These are phyloP conservation scores for Acacia melanoxylon DNA, from an alignment of 306 rosid genomes.

Conservation along the genomic window DNA sequence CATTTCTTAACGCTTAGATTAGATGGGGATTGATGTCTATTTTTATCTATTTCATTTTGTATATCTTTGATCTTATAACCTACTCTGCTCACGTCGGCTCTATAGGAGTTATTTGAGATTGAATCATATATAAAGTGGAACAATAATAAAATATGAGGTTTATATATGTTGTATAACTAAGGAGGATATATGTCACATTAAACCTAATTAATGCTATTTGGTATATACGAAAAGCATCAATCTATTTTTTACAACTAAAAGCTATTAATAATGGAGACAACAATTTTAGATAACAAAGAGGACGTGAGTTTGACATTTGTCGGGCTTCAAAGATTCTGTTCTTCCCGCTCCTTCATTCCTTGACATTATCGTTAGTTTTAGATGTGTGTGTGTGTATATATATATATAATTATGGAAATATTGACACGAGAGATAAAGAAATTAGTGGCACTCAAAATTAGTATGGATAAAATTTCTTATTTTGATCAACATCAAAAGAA, in stretches of 20 bases:
- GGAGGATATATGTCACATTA: neutral
- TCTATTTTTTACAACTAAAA: neutral
- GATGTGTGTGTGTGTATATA: neutral
- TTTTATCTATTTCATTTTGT: neutral
- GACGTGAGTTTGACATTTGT: conserved; percentile 2
- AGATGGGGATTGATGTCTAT: neutral
- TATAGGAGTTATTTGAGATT: neutral
- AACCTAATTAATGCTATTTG: neutral
- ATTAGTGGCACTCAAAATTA: neutral
- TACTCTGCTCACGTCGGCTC: neutral
- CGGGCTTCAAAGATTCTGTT: neutral
- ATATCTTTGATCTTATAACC: neutral
- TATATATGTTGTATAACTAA: neutral
- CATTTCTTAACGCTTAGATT: too few species aligned
- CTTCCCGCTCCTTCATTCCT: neutral
- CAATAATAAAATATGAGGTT: neutral
- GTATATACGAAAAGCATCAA: neutral
- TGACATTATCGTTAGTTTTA: neutral
- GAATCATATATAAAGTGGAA: neutral
- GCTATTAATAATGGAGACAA: conserved; percentile 4
- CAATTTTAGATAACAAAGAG: neutral
- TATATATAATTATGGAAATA: neutral
- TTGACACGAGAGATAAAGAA: neutral
- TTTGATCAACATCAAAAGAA: neutral
- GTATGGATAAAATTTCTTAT: neutral